These are phyloP conservation scores for Deakozyma indianensis DNA, from an alignment of 805 yeast species.

Conservation along the genomic window DNA sequence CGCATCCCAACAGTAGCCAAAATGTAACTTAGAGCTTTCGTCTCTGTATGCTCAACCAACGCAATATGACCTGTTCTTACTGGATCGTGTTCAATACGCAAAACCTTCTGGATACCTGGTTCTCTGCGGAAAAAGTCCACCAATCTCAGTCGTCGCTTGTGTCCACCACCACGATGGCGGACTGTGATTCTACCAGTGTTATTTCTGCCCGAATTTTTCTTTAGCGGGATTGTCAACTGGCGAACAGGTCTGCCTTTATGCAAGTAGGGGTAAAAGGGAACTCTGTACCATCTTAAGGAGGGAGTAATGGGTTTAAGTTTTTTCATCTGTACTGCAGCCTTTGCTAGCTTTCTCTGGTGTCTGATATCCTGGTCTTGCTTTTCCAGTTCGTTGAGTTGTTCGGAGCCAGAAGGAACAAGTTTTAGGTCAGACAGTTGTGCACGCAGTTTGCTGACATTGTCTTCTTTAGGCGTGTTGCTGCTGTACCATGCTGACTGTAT, in stretches of 20 bases:
- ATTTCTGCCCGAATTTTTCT: conserved; percentile 78
- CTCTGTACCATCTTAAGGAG: conserved; percentile 75
- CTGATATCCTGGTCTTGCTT: conserved; percentile 58
- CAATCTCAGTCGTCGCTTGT: conserved; percentile 71
- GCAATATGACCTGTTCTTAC: conserved; percentile 91
- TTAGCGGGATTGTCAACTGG: conserved; percentile 58
- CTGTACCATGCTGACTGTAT: neutral
- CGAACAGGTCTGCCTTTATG: conserved; percentile 74
- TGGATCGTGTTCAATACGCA: conserved; percentile 91
- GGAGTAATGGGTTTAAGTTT: conserved; percentile 72
- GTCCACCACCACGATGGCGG: conserved; percentile 96
- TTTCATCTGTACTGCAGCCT: conserved; percentile 58
- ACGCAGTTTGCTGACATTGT: conserved; percentile 7
- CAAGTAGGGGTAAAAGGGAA: conserved; percentile 75
- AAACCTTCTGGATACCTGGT: conserved; percentile 64
- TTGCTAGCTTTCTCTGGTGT: conserved; percentile 59
- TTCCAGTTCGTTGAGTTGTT: conserved; percentile 55
- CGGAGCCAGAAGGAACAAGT: conserved; percentile 23
- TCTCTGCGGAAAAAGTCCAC: conserved; percentile 59
- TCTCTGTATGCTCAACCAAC: conserved; percentile 46
- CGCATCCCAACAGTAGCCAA: conserved; percentile 87
- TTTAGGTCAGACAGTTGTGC: conserved; percentile 16
- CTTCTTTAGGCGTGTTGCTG: neutral
- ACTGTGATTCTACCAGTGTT: conserved; percentile 77
- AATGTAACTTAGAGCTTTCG: conserved; percentile 60